Conservation (phyloP, 768 basidiomycete genomes). For the Rhizopogon roseolus region DNA sequence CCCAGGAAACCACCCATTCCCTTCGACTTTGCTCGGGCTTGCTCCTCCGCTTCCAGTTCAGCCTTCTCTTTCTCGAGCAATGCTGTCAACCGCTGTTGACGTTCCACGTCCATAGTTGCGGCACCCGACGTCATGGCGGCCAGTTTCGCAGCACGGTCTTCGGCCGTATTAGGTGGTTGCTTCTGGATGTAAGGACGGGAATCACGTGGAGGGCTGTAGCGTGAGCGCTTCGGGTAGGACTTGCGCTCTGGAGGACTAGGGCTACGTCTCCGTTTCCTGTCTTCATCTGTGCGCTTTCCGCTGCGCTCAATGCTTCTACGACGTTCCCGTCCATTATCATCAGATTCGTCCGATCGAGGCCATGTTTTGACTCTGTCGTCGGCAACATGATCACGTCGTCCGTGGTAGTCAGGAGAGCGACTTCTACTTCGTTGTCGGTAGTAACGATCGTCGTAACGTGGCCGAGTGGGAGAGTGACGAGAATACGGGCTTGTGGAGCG, state of each 20-base stretch:
- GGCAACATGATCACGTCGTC: slow-evolving; percentile 7
- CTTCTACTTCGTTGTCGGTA: slow-evolving; percentile 22
- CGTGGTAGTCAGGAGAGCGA: slow-evolving; percentile 23
- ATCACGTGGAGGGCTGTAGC: slow-evolving; percentile 31
- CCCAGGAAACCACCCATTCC: slow-evolving; percentile 81
- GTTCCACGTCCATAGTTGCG: slow-evolving; percentile 54
- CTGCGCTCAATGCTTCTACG: slow-evolving; percentile 21
- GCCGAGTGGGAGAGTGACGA: slow-evolving; percentile 39
- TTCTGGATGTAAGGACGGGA: slow-evolving; percentile 8
- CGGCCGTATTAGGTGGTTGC: slow-evolving; percentile 21
- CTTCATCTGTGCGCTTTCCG: slow-evolving; percentile 21
- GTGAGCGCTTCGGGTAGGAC: slow-evolving; percentile 43
- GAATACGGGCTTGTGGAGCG: slow-evolving; percentile 41
- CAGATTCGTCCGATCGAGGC: slow-evolving; percentile 51
- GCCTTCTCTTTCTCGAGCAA: slow-evolving; percentile 75
- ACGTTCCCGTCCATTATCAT: slow-evolving; percentile 31
- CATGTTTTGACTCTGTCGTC: slow-evolving; percentile 31
- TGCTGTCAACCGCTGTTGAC: slow-evolving; percentile 64
- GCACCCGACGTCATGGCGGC: slow-evolving; percentile 87
- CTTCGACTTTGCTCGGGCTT: slow-evolving; percentile 61
- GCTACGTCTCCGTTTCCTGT: slow-evolving; percentile 34
- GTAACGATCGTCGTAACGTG: slow-evolving; percentile 14
- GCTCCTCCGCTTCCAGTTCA: slow-evolving; percentile 70
- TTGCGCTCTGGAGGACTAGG: slow-evolving; percentile 25
- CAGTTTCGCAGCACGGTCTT: slow-evolving; percentile 77